Base-by-base conservation (phyloP, 2,329 filamentous ascomycete species). In the Fusarium pininemorale region DNA sequence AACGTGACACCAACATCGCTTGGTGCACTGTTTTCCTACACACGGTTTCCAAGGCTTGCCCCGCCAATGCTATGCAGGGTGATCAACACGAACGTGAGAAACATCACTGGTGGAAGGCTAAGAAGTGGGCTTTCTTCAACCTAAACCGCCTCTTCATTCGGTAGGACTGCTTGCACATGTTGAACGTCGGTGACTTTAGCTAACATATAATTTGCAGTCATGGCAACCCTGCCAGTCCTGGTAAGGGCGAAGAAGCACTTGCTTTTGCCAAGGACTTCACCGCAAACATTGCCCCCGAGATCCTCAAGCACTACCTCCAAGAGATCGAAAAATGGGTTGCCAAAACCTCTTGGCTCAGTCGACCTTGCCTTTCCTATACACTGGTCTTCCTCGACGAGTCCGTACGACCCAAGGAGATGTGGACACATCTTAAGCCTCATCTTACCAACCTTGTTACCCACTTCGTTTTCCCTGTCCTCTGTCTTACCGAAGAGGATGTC, bases 111-210 rank as follows among this genome's bases (percentile, higher is more conserved):
- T 99, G 96, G 96, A 99, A 98, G 87, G 94, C 95, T 73, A 98
- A 98, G 91, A 99, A 99, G 84, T 98, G 96, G 96, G 93, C 96
- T 20, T 99, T 98, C 83, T 97, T 96, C 80, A 98, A 98, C 83
- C 85, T 99, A 77, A 99, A 99, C 85, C 90, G 96, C 72, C 90
- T 99, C 24, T 99, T 96, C 80, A 95, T 98, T 77, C 90, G 94
- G 93, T 96, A 85, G 70, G 88, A 72, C 22, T 48, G 28, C 32
- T 38, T 28, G 30, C 24, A 55, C 42, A 51, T 66, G 18, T 18
- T 57, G 16, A 18, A 32, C 18, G 6, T 57, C 24, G 30, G 24
- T 32, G 35, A 45, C 12, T 28, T 30, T 6, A 32, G 61, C 67
- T 75, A 50, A 74, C 57, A 37, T 32, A 3, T 24, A 50, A 32